Base-by-base conservation (phyloP, 2,329 filamentous ascomycete genomes). In the Nigrospora sphaerica region DNA sequence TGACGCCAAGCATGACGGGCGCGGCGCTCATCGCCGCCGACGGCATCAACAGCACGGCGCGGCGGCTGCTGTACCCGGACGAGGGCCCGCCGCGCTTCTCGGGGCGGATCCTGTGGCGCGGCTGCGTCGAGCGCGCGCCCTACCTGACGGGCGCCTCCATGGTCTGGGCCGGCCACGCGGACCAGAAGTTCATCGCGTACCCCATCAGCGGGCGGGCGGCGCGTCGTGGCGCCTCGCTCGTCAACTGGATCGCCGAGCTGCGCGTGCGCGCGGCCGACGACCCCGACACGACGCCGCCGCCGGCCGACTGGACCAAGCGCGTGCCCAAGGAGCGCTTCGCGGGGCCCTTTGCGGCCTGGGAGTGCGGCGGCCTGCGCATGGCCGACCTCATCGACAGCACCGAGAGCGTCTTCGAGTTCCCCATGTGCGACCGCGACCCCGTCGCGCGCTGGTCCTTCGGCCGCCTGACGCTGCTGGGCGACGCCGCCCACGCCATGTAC, bases 381-480 rank as follows among this genome's bases (percentile, higher is more conserved):
- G 61, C 62, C 11, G 65, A 71, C 13, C 48, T 72, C 48, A 70
- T 73, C 44, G 59, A 63, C 28, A 58, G 56, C 36, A 72, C 69
- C 4, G 63, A 67, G 6, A 67, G 62, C 37, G 65, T 71, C 1
- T 70, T 64, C 42, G 70, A 72, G 51, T 72, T 70, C 45, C 69
- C 70, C 23, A 72, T 72, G 69, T 69, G 67, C 46, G 69, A 72
- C 48, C 62, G 68, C 10, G 43, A 58, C 35, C 46, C 48, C 16
- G 47, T 46, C 13, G 47, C 37, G 2, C 42, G 45, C 42, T 49
- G 48, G 63, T 77, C 31, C 36, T 76, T 77, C 53, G 65, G 62
- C 12, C 68, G 62, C 23, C 73, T 74, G 1, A 81, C 77, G 45
- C 63, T 86, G 0, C 59, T 87, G 12, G 83, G 83, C 4, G 83